These are phyloP conservation scores for Colletotrichum australisinense DNA, from an alignment of 2,329 filamentous ascomycete species.

Conservation along the genomic window DNA sequence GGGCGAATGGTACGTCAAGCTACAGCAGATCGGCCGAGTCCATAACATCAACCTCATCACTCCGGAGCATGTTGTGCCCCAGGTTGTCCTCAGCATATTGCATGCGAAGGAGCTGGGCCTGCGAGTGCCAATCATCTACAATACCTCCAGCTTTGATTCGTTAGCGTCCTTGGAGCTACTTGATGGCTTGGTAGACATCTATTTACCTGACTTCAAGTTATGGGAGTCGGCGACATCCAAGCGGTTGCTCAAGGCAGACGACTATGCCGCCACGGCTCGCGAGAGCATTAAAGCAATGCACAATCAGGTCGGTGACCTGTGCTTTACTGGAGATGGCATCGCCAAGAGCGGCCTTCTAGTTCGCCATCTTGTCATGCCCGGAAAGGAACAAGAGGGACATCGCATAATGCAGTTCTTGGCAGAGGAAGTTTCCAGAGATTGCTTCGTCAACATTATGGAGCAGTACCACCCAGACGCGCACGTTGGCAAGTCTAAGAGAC, in stretches of 20 bases:
- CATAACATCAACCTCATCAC: conserved; percentile 93
- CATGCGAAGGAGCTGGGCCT: conserved; percentile 78
- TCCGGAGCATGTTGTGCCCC: conserved; percentile 87
- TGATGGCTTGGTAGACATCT: conserved; percentile 86
- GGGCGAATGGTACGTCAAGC: conserved; percentile 84
- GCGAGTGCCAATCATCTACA: conserved; percentile 82
- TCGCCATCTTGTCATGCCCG: conserved; percentile 87
- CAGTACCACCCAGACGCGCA: conserved; percentile 86
- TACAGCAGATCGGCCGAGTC: conserved; percentile 82
- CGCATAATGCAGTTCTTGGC: conserved; percentile 84
- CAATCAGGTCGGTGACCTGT: conserved; percentile 82
- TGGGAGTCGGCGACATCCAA: conserved; percentile 76
- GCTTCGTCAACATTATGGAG: conserved; percentile 90
- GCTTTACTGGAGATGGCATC: conserved; percentile 84
- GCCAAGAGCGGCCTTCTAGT: conserved; percentile 82
- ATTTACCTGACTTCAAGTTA: conserved; percentile 89
- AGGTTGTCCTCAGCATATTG: conserved; percentile 82
- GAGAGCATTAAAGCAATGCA: conserved; percentile 87
- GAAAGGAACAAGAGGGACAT: conserved; percentile 77
- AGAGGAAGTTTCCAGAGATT: conserved; percentile 76
- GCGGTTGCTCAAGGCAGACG: conserved; percentile 80
- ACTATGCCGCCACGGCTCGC: conserved; percentile 77
- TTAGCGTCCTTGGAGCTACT: conserved; percentile 77
- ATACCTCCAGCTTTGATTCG: conserved; percentile 85
- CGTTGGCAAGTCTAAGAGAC: conserved; percentile 75